Percentiles rank a stretch among this genome's conserved stretches.
Conservation (phyloP, 2,329 filamentous ascomycete species). For the Acrodontium crateriforme region DNA sequence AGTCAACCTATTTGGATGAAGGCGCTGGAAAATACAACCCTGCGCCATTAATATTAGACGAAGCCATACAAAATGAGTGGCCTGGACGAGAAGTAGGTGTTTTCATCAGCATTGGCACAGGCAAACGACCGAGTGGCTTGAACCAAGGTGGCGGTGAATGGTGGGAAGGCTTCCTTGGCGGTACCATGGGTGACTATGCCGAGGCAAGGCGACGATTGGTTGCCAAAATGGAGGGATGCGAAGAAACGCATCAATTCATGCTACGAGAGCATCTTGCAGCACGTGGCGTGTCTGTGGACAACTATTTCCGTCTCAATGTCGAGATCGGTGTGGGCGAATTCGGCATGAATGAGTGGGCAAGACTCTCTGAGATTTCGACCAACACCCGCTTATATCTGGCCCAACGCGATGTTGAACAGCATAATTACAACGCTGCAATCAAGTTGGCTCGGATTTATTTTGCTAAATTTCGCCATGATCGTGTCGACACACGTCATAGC, state of each 20-base stretch:
- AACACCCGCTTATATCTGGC: slow-evolving; percentile 73
- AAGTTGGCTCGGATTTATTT: slow-evolving; percentile 75
- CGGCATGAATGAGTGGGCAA: slow-evolving; percentile 96
- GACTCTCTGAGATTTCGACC: slow-evolving; percentile 88
- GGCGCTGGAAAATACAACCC: slow-evolving; percentile 88
- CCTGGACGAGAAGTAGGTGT: slow-evolving; percentile 84
- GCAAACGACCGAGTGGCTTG: slow-evolving; percentile 62
- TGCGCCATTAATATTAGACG: slow-evolving; percentile 69
- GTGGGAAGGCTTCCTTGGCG: slow-evolving; percentile 75
- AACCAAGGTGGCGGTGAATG: slow-evolving; percentile 59
- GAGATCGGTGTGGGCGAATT: slow-evolving; percentile 94
- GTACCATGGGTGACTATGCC: slow-evolving; percentile 68
- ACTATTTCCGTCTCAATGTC: slow-evolving; percentile 94
- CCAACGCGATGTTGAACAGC: slow-evolving; percentile 58
- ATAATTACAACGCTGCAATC: slow-evolving; percentile 61
- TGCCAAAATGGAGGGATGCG: slow-evolving; percentile 87
- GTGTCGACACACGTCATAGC: slow-evolving; percentile 27
- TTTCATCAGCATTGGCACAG: slow-evolving; percentile 88
- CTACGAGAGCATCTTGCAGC: slow-evolving; percentile 60
- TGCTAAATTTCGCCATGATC: slow-evolving; percentile 55
- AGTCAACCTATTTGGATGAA: slow-evolving; percentile 88
- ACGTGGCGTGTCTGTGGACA: slow-evolving; percentile 63
- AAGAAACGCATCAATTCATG: slow-evolving; percentile 81
- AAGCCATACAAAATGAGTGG: slow-evolving; percentile 87
- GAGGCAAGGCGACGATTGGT: slow-evolving; percentile 78